phyloP scores from a whole-genome alignment of 1,139 yeast genomes.

The Diutina scorzettiae region DNA sequence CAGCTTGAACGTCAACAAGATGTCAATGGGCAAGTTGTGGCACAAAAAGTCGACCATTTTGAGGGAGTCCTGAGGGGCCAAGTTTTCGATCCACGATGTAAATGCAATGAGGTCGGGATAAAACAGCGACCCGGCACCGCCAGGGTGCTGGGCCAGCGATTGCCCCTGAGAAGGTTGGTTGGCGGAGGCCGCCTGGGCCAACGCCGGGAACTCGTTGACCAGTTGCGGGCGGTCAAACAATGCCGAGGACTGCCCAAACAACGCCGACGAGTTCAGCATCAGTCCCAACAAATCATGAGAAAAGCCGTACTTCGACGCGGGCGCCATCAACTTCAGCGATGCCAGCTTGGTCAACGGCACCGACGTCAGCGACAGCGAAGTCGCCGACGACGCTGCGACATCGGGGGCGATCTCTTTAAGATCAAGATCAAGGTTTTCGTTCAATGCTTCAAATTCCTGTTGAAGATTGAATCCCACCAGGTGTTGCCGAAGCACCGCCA shows the following conservation, averaged over 20 bases:
- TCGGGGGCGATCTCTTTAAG: slow-evolving; percentile 12
- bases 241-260: not conserved
- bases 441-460: slow-evolving; percentile 35
- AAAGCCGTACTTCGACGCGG: slow-evolving; percentile 1
- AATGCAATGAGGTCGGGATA: slow-evolving; percentile 38
- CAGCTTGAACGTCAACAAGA: slow-evolving; percentile 31
- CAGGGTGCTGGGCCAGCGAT: slow-evolving; percentile 2
- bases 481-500: slow-evolving; percentile 9
- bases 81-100: slow-evolving; percentile 47
- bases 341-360: slow-evolving; percentile 4
- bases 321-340: slow-evolving; percentile 4
- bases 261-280: slow-evolving; percentile 3
- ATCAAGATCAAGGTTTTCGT: slow-evolving; percentile 36
- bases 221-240: slow-evolving; percentile 24
- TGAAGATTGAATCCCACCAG: slow-evolving; percentile 29
- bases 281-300: slow-evolving; percentile 5
- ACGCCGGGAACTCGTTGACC: slow-evolving; percentile 25
- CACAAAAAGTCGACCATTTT: slow-evolving; percentile 49
- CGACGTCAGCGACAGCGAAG: slow-evolving; percentile 1
- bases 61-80: slow-evolving; percentile 44
- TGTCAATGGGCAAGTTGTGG: slow-evolving; percentile 37
- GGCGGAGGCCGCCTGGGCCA: slow-evolving; percentile 6
- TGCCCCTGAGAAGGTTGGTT: not conserved
- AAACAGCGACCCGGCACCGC: slow-evolving; percentile 11
- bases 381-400: not conserved